Percentiles rank a stretch among this genome's conserved stretches.
Conservation (phyloP, 345 rosid species). For the Capsella bursapastoris region DNA sequence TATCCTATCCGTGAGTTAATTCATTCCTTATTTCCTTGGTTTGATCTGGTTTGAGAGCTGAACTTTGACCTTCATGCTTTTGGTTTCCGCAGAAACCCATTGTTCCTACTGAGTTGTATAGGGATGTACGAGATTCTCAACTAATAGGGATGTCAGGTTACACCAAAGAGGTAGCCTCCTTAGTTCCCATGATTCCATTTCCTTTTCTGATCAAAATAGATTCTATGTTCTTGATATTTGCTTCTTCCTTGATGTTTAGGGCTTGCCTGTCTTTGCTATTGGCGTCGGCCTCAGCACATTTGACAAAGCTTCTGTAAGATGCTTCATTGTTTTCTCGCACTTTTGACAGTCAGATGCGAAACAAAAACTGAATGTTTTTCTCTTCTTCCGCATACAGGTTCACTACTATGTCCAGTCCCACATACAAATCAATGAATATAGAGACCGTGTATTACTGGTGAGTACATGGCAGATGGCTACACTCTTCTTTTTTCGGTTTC, state of each 20-base stretch:
- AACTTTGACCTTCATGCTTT: neutral
- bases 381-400: slow-evolving; percentile 54
- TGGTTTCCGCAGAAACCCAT: slow-evolving; percentile 76
- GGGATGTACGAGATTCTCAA: slow-evolving; percentile 82
- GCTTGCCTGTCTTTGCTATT: slow-evolving; percentile 80
- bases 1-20: slow-evolving; percentile 68
- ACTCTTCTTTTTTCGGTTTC: neutral
- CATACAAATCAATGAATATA: slow-evolving; percentile 92
- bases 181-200: neutral
- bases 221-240: slow-evolving; percentile 19
- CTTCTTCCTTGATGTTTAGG: slow-evolving; percentile 54
- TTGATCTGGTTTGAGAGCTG: slow-evolving; percentile 15
- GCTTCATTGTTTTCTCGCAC: slow-evolving; percentile 11
- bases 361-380: slow-evolving; percentile 4
- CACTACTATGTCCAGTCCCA: slow-evolving; percentile 92
- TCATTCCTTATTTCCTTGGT: neutral
- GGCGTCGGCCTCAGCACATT: slow-evolving; percentile 88
- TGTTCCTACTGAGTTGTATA: slow-evolving; percentile 71
- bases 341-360: slow-evolving; percentile 1
- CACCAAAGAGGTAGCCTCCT: slow-evolving; percentile 75
- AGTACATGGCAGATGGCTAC: slow-evolving; percentile 41
- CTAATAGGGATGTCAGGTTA: slow-evolving; percentile 95
- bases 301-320: slow-evolving; percentile 92
- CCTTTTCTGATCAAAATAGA: neutral
- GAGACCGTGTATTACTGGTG: slow-evolving; percentile 87